Evolutionary conservation across 352 stramenopile species (phyloP), one percentile per base, ranked within the genome.

Genomic region (Elongisporangium undulatum): DNA sequence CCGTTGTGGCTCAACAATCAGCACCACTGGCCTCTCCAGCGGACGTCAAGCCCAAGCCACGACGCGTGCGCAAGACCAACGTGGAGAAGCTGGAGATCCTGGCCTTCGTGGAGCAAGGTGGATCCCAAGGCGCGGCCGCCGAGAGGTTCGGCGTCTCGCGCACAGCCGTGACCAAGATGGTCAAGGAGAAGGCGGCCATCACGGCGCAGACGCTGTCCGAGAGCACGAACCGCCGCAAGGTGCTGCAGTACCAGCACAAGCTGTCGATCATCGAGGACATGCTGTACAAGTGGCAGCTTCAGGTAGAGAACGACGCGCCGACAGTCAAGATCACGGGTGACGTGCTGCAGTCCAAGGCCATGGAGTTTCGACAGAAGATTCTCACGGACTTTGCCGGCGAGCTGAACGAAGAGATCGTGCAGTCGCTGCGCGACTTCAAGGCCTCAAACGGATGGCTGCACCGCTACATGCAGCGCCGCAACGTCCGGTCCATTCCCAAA

Each of bases 81-180:
- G 68, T 88, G 53, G 85, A 94, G 65, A 94, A 94, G 67, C 77
- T 94, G 53, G 78, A 89, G 48, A 94, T 94, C 56, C 45, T 94
- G 49, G 71, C 75, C 5, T 94, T 86, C 61, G 85, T 94, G 10
- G 85, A 94, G 51, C 71, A 89, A 24, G 83, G 83, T 49, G 83
- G 82, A 9, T 92, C 85, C 0, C 85, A 94, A 52, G 79, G 82
- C 29, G 77, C 82, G 1, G 82, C 85, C 6, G 81, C 85, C 0
- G 83, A 91, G 56, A 89, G 90, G 56, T 94, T 92, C 41, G 83
- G 83, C 16, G 81, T 94, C 24, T 94, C 85, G 0, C 76, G 85
- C 19, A 90, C 85, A 1, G 85, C 85, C 0, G 85, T 94, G 60
- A 94, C 85, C 4, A 94, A 92, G 60, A 92, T 94, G 79, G 80